These are phyloP conservation scores for Dothideomycetes sp. DNA, from an alignment of 2,329 filamentous ascomycete species.

Conservation along the genomic window DNA sequence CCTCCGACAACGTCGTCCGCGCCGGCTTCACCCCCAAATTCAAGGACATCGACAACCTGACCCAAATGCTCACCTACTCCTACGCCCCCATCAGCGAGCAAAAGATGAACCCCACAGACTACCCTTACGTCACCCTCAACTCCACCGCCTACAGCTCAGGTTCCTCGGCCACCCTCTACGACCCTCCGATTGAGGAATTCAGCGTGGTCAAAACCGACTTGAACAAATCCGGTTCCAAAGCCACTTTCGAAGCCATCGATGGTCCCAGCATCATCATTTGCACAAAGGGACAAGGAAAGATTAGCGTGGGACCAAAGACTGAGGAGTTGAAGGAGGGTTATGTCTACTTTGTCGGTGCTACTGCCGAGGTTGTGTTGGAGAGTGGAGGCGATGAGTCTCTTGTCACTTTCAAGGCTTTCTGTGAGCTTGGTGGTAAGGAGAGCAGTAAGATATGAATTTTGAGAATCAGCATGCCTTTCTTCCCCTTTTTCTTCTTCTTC, in stretches of 20 bases:
- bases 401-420: slow-evolving; percentile 88
- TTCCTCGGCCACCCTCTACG: slow-evolving; percentile 68
- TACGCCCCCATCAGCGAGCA: slow-evolving; percentile 92
- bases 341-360: slow-evolving; percentile 65
- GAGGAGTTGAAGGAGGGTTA: slow-evolving; percentile 52
- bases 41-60: slow-evolving; percentile 86
- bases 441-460: slow-evolving; percentile 12
- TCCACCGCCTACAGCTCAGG: slow-evolving; percentile 69
- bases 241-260: slow-evolving; percentile 75
- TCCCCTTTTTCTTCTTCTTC: background rate
- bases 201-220: slow-evolving; percentile 75
- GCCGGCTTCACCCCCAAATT: slow-evolving; percentile 98
- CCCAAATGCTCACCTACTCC: slow-evolving; percentile 86
- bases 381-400: slow-evolving; percentile 59
- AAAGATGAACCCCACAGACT: slow-evolving; percentile 80
- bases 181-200: slow-evolving; percentile 96
- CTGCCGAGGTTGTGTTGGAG: slow-evolving; percentile 73
- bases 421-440: slow-evolving; percentile 58
- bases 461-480: no score
- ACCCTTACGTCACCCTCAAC: slow-evolving; percentile 78
- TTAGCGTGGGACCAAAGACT: slow-evolving; percentile 73
- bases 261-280: slow-evolving; percentile 92
- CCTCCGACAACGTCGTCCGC: slow-evolving; percentile 96
- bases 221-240: slow-evolving; percentile 62
- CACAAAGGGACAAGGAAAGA: slow-evolving; percentile 71